These are phyloP conservation scores for Colletotrichum abscissum DNA, from an alignment of 2,329 filamentous ascomycete genomes.

Conservation along the genomic window DNA sequence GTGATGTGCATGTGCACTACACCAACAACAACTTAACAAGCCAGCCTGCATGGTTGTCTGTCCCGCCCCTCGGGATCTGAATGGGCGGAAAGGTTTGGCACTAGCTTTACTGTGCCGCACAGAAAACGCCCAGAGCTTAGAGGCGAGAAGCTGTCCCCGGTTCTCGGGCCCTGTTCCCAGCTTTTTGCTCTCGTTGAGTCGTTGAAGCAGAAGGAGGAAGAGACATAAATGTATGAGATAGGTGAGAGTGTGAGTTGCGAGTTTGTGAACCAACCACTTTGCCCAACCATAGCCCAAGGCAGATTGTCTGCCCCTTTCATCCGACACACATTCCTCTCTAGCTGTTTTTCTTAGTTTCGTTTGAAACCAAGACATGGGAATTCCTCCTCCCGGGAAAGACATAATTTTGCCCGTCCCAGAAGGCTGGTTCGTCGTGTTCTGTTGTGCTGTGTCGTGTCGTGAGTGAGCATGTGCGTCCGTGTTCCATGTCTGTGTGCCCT, in stretches of 20 bases:
- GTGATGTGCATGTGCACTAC: background rate
- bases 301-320: background rate
- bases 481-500: background rate
- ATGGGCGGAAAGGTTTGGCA: background rate
- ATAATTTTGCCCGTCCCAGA: constrained; percentile 7
- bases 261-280: background rate
- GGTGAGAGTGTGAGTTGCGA: background rate
- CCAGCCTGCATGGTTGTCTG: background rate
- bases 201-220: background rate
- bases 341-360: background rate
- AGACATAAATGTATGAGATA: background rate
- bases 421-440: constrained; percentile 11
- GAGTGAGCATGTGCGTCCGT: background rate
- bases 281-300: background rate
- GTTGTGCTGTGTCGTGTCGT: too few relatives aligned
- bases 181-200: background rate
- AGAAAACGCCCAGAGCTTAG: too few relatives aligned
- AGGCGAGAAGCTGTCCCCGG: background rate
- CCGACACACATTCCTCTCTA: background rate
- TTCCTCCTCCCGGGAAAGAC: background rate
- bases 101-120: background rate
- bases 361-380: background rate
- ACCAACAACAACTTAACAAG: background rate
- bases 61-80: background rate
- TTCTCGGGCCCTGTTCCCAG: constrained; percentile 13